Percentiles rank a stretch among this genome's conserved stretches.
These are phyloP conservation scores for Aspergillus unguis DNA, from an alignment of 2,329 filamentous ascomycete genomes.

Conservation along the genomic window DNA sequence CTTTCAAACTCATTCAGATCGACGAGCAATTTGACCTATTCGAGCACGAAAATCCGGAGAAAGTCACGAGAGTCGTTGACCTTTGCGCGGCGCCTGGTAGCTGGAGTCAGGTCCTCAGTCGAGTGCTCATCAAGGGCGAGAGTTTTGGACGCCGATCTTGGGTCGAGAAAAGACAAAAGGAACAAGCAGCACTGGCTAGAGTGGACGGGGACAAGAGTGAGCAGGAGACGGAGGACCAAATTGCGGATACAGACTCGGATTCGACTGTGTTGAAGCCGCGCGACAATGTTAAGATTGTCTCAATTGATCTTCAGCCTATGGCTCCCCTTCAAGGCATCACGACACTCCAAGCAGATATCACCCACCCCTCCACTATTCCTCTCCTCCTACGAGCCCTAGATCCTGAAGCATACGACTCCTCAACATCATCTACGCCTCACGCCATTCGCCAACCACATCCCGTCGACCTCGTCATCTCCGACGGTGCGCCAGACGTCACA, in stretches of 20 bases:
- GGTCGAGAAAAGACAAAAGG: conserved; percentile 74
- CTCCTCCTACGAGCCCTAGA: conserved; percentile 82
- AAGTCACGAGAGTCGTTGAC: conserved; percentile 89
- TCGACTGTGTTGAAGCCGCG: conserved; percentile 48
- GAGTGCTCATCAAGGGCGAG: conserved; percentile 89
- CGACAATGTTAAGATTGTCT: conserved; percentile 84
- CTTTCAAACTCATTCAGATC: conserved; percentile 94
- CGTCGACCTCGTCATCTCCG: conserved; percentile 90
- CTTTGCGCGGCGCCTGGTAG: conserved; percentile 93
- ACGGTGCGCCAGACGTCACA: conserved; percentile 94
- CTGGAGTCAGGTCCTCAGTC: conserved; percentile 94
- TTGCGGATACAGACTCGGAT: conserved; percentile 26
- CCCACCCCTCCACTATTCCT: conserved; percentile 90
- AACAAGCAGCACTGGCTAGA: conserved; percentile 37
- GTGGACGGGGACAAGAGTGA: conserved; percentile 11
- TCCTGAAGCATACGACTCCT: conserved; percentile 56
- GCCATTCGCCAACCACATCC: conserved; percentile 63
- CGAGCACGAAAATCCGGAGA: conserved; percentile 54
- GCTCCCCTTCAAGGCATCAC: conserved; percentile 88
- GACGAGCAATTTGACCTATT: conserved; percentile 97
- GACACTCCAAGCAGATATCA: conserved; percentile 92
- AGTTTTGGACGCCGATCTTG: conserved; percentile 81
- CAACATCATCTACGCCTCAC: conserved; percentile 34
- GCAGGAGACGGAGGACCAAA: not conserved
- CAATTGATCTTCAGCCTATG: conserved; percentile 95